A percentile compares a stretch with the other conserved stretches of the same genome.
Conservation (phyloP, 352 stramenopile genomes). For the Plasmopara halstedii region DNA sequence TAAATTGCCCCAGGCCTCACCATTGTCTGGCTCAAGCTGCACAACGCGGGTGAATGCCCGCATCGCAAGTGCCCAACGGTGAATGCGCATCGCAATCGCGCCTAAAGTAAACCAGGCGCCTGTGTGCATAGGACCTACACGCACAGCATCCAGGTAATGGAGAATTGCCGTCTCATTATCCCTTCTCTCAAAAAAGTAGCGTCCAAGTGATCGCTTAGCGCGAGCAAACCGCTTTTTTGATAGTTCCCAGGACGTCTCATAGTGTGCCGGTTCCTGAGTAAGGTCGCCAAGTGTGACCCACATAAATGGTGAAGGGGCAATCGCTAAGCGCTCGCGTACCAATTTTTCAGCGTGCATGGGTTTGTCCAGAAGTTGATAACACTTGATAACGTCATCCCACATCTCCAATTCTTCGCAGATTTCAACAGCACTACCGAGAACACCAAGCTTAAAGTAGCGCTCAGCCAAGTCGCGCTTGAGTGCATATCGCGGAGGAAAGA, state of each 20-base stretch:
- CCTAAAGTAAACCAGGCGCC: slow-evolving; percentile 91
- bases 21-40: slow-evolving; percentile 91
- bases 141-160: slow-evolving; percentile 79
- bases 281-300: slow-evolving; percentile 91
- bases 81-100: slow-evolving; percentile 83
- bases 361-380: slow-evolving; percentile 90
- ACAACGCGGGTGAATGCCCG: slow-evolving; percentile 90
- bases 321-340: slow-evolving; percentile 76
- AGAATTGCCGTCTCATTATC: slow-evolving; percentile 67
- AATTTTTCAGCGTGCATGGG: slow-evolving; percentile 86
- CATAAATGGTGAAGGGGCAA: slow-evolving; percentile 89
- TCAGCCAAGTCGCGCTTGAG: slow-evolving; percentile 91
- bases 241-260: slow-evolving; percentile 88
- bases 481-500: slow-evolving; percentile 91
- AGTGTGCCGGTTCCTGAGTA: slow-evolving; percentile 84
- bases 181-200: slow-evolving; percentile 84
- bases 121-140: slow-evolving; percentile 87
- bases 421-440: slow-evolving; percentile 83
- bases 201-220: slow-evolving; percentile 87
- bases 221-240: slow-evolving; percentile 88
- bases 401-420: slow-evolving; percentile 93
- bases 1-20: slow-evolving; percentile 94
- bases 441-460: slow-evolving; percentile 88
- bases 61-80: slow-evolving; percentile 83
- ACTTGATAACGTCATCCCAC: slow-evolving; percentile 96